Evolutionary conservation across 1,284 basidiomycete species (phyloP), one percentile per base, ranked within the genome.

Genomic region (Pisolithus thermaeus): DNA sequence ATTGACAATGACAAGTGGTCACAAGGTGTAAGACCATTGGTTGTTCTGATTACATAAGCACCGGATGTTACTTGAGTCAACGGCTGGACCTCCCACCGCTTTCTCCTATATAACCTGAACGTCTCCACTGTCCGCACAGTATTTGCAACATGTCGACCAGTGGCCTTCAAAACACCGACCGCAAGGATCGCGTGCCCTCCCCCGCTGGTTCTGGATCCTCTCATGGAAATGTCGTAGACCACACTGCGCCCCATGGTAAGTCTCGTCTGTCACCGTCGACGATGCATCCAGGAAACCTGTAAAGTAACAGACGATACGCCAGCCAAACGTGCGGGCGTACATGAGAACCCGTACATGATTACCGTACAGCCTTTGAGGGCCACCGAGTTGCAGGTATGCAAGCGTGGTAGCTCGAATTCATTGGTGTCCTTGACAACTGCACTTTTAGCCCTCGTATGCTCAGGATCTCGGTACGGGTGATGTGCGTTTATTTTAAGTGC

Each of bases 311-410:
- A 80, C 2, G 78, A 81, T 1, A 53, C 52, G 47, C 62, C 63
- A 39, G 58, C 61, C 47, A 66, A 66, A 52, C 71, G 65, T 61
- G 70, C 67, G 48, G 57, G 8, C 46, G 57, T 55, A 35, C 62
- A 61, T 27, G 51, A 49, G 25, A 74, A 66, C 63, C 55, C 57
- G 2, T 70, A 73, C 49, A 63, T 85, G 63, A 86, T 91, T 56
- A 74, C 73, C 53, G 90, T 93, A 7, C 88, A 93, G 64, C 90
- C 91, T 2, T 72, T 93, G 65, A 88, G 83, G 71, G 79, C 81
- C 54, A 79, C 78, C 47, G 90, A 93, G 71, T 91, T 92, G 90
- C 90, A 92, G 81, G 83, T 84, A 30, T 32, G 50, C 28, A 20
- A 14, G 16, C 20, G 72, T 67, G 28, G 8, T 22, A 22, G 11